These are phyloP conservation scores for Bretschneidera sinensis DNA, from an alignment of 345 rosid genomes.

Conservation along the genomic window DNA sequence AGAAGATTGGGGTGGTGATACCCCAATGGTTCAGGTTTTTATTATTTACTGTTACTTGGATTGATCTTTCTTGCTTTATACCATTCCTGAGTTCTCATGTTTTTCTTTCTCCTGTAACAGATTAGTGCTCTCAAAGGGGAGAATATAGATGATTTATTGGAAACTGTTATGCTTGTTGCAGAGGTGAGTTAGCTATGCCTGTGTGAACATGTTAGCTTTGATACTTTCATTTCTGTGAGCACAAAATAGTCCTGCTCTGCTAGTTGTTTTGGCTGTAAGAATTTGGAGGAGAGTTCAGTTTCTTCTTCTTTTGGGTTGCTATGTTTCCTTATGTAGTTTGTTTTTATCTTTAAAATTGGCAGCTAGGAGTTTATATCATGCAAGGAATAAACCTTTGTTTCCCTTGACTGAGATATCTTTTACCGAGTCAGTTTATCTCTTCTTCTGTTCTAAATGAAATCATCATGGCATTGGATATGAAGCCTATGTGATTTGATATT, in stretches of 20 bases:
- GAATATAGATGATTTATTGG: constrained; percentile 76
- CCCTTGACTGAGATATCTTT: background rate
- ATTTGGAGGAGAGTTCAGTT: background rate
- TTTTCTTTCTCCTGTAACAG: constrained; percentile 43
- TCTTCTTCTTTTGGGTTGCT: background rate
- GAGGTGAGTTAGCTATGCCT: constrained; percentile 54
- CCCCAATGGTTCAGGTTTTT: constrained; percentile 92
- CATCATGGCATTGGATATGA: background rate
- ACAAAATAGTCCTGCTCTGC: background rate
- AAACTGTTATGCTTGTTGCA: constrained; percentile 95
- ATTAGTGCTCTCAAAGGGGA: constrained; percentile 96
- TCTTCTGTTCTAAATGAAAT: background rate
- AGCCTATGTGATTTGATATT: background rate
- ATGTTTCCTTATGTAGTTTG: background rate
- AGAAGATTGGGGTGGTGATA: constrained; percentile 98
- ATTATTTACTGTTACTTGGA: constrained; percentile 15
- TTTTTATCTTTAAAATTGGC: background rate
- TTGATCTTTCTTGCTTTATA: constrained; percentile 19
- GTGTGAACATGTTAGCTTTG: constrained; percentile 8
- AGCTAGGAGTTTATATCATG: background rate
- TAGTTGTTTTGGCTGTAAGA: constrained; percentile 1
- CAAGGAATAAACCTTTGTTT: background rate
- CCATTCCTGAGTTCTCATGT: constrained; percentile 20
- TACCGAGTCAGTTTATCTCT: background rate
- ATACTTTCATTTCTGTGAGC: constrained; percentile 1